Percentiles rank a stretch among this genome's conserved stretches.
Evolutionary conservation across 345 rosid genomes (phyloP).

Genomic region (Clausena lansium): DNA sequence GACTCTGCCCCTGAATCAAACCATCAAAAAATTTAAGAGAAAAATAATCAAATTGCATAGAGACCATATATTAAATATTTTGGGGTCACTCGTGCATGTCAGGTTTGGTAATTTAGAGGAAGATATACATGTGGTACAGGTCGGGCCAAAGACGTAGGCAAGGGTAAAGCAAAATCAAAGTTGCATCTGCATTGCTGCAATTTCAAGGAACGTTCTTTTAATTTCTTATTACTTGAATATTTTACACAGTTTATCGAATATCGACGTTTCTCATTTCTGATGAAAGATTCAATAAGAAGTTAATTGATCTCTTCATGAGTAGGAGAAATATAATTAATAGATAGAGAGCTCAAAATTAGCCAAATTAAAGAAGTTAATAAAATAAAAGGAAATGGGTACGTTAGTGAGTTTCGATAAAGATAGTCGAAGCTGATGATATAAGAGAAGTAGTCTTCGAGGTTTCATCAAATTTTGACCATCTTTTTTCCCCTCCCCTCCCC

Average conservation of each 20-base stretch:
- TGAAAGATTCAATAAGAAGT: background rate
- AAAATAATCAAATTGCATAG: background rate
- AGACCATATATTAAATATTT: background rate
- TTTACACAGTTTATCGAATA: background rate
- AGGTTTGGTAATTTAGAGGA: constrained; percentile 27
- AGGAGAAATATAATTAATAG: background rate
- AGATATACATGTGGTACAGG: background rate
- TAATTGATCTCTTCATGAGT: background rate
- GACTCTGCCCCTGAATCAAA: too few species aligned
- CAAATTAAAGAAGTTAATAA: too few species aligned
- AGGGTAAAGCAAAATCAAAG: constrained; percentile 36
- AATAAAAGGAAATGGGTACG: background rate
- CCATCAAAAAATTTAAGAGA: background rate
- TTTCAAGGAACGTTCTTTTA: constrained; percentile 41
- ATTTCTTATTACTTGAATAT: background rate
- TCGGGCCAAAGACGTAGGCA: constrained; percentile 9
- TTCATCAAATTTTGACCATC: constrained; percentile 57
- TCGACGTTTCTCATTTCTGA: too few species aligned
- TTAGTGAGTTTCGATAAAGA: constrained; percentile 41
- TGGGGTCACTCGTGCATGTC: constrained; percentile 44
- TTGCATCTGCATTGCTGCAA: constrained; percentile 51
- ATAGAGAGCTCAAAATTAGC: background rate
- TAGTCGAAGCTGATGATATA: constrained; percentile 43
- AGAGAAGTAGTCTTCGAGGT: constrained; percentile 41
- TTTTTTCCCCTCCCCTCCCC: constrained; percentile 12